Percentiles rank a stretch among this genome's conserved stretches.
phyloP scores from a whole-genome alignment of 148 eudicot genomes.

The Vaccinium myrtillus region DNA sequence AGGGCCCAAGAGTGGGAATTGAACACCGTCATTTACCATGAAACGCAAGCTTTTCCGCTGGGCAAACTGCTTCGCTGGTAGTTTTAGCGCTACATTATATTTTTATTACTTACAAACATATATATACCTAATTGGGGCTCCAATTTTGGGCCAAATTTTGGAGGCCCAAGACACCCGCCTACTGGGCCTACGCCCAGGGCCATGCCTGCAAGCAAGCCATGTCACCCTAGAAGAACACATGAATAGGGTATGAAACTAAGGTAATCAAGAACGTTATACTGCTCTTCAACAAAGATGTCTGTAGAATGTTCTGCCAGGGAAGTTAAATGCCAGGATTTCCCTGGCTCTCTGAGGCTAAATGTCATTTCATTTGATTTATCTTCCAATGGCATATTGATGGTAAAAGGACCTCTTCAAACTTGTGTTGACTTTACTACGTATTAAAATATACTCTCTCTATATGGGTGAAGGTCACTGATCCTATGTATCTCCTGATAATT shows the following conservation, averaged over 20 bases:
- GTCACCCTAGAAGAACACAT: neutral
- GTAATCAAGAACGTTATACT: neutral
- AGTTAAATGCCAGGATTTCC: neutral
- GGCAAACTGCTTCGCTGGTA: too few relatives aligned
- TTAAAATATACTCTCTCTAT: neutral
- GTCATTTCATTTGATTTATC: neutral
- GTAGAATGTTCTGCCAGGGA: neutral
- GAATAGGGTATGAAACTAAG: neutral
- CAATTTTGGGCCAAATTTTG: too few relatives aligned
- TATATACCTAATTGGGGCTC: too few relatives aligned
- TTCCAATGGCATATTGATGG: neutral
- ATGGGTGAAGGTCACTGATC: neutral
- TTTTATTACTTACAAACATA: too few relatives aligned
- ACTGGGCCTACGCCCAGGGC: too few relatives aligned
- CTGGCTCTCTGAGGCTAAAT: neutral
- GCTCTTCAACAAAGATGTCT: neutral
- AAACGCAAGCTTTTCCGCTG: too few relatives aligned
- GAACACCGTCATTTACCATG: too few relatives aligned
- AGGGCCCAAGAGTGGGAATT: too few relatives aligned
- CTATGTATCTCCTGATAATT: neutral
- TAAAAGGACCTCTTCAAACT: neutral
- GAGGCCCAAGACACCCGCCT: too few relatives aligned
- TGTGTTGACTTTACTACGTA: too few relatives aligned
- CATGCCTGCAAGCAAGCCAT: neutral
- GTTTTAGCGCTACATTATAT: too few relatives aligned